A percentile compares a stretch with the other conserved stretches of the same genome.
Conservation (phyloP, 192 early-diverging fungal genomes). For the Podila clonocystis region DNA sequence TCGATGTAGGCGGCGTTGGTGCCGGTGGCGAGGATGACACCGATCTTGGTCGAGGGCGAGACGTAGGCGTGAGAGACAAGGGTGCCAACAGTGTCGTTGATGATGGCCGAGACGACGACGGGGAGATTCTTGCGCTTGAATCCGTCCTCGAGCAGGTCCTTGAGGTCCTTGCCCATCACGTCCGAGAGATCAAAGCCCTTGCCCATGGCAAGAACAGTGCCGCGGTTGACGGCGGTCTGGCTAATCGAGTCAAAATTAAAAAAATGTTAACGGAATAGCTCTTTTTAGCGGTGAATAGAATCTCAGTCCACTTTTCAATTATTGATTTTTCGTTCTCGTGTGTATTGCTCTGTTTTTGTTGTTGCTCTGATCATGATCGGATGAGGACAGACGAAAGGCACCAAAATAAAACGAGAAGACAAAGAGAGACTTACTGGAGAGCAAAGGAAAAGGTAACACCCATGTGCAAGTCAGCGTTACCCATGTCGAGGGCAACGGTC, state of each 20-base stretch:
- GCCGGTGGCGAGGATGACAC: slow-evolving; percentile 94
- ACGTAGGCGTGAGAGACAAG: slow-evolving; percentile 90
- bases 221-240: slow-evolving; percentile 63
- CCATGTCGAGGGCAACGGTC: slow-evolving; percentile 52
- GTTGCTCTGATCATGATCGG: not conserved
- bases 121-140: slow-evolving; percentile 76
- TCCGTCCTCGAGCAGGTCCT: slow-evolving; percentile 84
- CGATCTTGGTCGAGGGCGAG: slow-evolving; percentile 82
- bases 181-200: slow-evolving; percentile 88
- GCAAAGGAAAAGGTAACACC: slow-evolving; percentile 92
- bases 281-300: too few species aligned
- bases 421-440: slow-evolving; percentile 66
- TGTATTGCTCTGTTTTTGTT: too few species aligned
- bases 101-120: slow-evolving; percentile 89
- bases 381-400: slow-evolving; percentile 1
- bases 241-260: slow-evolving; percentile 27
- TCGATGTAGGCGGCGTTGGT: slow-evolving; percentile 98
- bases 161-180: slow-evolving; percentile 86
- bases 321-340: too few species aligned
- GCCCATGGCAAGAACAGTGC: slow-evolving; percentile 66
- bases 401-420: not conserved
- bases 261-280: not conserved
- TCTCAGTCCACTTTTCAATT: too few species aligned
- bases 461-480: slow-evolving; percentile 63
- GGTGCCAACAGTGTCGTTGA: slow-evolving; percentile 98